A percentile compares a stretch with the other conserved stretches of the same genome.
Conservation (phyloP, 768 basidiomycete species). For the Sarcomyxa edulis region DNA sequence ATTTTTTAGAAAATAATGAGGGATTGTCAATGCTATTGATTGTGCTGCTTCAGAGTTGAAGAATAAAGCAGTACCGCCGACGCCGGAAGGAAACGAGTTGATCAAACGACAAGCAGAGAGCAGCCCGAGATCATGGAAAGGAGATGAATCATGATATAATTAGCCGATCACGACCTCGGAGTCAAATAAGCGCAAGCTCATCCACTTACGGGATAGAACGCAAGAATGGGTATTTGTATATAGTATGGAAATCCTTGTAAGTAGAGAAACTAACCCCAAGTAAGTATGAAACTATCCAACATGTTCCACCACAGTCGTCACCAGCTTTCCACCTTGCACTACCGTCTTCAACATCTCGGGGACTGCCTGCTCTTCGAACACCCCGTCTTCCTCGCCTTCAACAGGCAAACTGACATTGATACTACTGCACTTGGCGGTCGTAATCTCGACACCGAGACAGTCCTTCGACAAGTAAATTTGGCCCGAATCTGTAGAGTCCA, state of each 20-base stretch:
- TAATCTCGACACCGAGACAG: constrained; percentile 75
- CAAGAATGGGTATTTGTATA: not conserved
- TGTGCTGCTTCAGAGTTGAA: too few species aligned
- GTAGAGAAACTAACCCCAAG: not conserved
- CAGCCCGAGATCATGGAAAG: too few species aligned
- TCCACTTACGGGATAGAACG: too few species aligned
- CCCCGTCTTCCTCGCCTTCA: constrained; percentile 85
- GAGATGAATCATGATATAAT: too few species aligned
- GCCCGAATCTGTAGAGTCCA: constrained; percentile 94
- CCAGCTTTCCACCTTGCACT: constrained; percentile 75
- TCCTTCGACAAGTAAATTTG: constrained; percentile 89
- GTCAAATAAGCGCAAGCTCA: too few species aligned
- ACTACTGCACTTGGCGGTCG: constrained; percentile 88
- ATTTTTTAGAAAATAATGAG: too few species aligned
- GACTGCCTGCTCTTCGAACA: constrained; percentile 84
- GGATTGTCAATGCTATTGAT: too few species aligned
- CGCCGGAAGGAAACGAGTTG: too few species aligned
- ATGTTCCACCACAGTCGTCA: constrained; percentile 90
- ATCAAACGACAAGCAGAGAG: too few species aligned
- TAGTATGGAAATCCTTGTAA: not conserved
- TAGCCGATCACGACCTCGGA: too few species aligned
- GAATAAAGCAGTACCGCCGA: too few species aligned
- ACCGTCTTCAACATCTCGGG: constrained; percentile 95
- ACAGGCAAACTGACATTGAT: constrained; percentile 89
- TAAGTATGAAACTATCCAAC: constrained; percentile 35